These are phyloP conservation scores for Termitomyces sp. DNA, from an alignment of 768 basidiomycete species.

Conservation along the genomic window DNA sequence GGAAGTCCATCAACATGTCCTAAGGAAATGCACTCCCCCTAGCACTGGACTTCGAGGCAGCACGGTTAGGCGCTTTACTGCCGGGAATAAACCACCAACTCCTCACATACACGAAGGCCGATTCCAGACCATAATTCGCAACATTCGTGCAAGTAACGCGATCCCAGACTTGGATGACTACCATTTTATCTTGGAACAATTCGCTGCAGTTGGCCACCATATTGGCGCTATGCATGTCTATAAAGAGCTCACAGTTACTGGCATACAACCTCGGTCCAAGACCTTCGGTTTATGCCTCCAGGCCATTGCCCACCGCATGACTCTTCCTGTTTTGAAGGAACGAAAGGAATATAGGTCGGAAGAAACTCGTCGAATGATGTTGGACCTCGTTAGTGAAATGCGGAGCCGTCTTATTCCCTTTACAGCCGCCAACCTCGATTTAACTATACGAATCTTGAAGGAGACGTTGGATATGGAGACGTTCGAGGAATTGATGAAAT, in stretches of 20 bases:
- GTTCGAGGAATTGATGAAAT: constrained; percentile 59
- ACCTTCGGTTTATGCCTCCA: constrained; percentile 67
- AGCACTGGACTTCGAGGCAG: constrained; percentile 40
- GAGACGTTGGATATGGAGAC: constrained; percentile 52
- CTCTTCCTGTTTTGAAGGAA: constrained; percentile 47
- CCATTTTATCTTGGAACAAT: constrained; percentile 70
- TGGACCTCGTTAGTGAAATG: constrained; percentile 59
- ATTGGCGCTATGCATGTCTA: constrained; percentile 58
- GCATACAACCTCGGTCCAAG: constrained; percentile 44
- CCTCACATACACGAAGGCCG: constrained; percentile 64
- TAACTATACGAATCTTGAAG: constrained; percentile 66
- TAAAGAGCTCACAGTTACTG: constrained; percentile 46
- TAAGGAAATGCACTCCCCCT: constrained; percentile 60
- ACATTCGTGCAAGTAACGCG: constrained; percentile 56
- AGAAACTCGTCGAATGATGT: constrained; percentile 45
- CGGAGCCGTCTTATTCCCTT: constrained; percentile 39
- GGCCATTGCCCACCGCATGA: constrained; percentile 65
- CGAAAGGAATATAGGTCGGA: constrained; percentile 31
- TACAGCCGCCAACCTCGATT: constrained; percentile 61
- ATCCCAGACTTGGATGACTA: constrained; percentile 62
- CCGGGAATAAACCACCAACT: constrained; percentile 28
- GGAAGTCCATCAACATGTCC: constrained; percentile 64
- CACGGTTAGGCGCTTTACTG: constrained; percentile 37
- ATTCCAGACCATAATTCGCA: constrained; percentile 62
- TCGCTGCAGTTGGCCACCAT: constrained; percentile 72